phyloP scores from a whole-genome alignment of 176 grass and related monocot species.

The Oryza glaberrima region DNA sequence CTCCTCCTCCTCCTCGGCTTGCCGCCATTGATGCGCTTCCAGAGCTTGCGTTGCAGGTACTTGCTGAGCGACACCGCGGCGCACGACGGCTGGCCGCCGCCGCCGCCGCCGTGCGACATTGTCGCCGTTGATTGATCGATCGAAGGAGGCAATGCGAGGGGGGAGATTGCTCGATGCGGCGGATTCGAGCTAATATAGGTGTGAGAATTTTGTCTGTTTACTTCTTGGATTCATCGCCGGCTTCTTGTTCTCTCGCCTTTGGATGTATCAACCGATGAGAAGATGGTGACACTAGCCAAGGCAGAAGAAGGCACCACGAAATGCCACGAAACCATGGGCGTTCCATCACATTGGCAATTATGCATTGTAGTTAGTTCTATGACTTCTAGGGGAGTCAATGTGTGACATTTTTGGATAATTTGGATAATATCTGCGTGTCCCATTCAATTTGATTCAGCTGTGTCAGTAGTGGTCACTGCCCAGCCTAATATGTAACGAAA shows the following conservation, averaged over 20 bases:
- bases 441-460: background rate
- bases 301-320: background rate
- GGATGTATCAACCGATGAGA: constrained; percentile 7
- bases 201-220: background rate
- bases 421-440: background rate
- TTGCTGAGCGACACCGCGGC: constrained; percentile 28
- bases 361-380: no score
- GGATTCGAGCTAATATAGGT: background rate
- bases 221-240: background rate
- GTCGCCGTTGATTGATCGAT: background rate
- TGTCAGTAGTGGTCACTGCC: background rate
- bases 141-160: background rate
- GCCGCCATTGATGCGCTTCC: constrained; percentile 2
- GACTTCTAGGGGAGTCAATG: background rate
- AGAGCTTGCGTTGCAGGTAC: constrained; percentile 19
- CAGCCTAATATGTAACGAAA: background rate
- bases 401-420: background rate
- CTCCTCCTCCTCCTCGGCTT: background rate
- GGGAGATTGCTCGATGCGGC: constrained; percentile 10
- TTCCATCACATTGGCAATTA: no score
- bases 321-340: background rate
- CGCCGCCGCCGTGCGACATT: constrained; percentile 16
- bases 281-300: background rate
- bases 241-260: constrained; percentile 37
- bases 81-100: background rate